Conservation (phyloP, 768 basidiomycete species). For the Tylopilus subfusipes region DNA sequence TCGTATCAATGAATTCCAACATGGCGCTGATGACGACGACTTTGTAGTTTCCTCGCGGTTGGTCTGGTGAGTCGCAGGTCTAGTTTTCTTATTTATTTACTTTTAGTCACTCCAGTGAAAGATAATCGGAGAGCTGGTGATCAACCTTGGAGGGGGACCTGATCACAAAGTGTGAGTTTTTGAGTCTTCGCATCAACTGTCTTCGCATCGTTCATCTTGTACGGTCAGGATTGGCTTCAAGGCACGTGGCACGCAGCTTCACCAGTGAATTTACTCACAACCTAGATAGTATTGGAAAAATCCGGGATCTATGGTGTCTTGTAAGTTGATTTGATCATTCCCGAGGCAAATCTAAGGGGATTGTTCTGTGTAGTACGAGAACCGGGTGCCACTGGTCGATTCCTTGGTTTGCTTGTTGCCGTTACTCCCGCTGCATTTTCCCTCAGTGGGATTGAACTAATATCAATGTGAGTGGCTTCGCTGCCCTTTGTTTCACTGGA, state of each 20-base stretch:
- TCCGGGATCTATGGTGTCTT: constrained; percentile 25
- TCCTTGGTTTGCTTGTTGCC: constrained; percentile 20
- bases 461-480: constrained; percentile 51
- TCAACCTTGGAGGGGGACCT: constrained; percentile 58
- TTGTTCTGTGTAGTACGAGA: constrained; percentile 11
- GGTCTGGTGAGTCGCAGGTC: constrained; percentile 24
- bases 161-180: constrained; percentile 38
- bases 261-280: background rate
- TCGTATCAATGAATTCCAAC: background rate
- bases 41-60: constrained; percentile 36
- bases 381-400: constrained; percentile 21
- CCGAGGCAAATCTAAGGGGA: background rate
- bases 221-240: constrained; percentile 17
- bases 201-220: constrained; percentile 6
- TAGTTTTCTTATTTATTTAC: background rate
- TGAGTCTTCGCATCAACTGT: constrained; percentile 24
- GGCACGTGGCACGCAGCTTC: background rate
- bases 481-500: constrained; percentile 9
- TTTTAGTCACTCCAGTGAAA: constrained; percentile 1
- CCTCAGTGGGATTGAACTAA: constrained; percentile 73
- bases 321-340: background rate
- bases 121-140: constrained; percentile 44
- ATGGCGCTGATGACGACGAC: background rate
- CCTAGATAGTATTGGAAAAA: constrained; percentile 20
- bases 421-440: constrained; percentile 54